Percentiles rank a stretch among this genome's conserved stretches.
phyloP scores from a whole-genome alignment of 257 asterid species.

The Ballota nigra region DNA sequence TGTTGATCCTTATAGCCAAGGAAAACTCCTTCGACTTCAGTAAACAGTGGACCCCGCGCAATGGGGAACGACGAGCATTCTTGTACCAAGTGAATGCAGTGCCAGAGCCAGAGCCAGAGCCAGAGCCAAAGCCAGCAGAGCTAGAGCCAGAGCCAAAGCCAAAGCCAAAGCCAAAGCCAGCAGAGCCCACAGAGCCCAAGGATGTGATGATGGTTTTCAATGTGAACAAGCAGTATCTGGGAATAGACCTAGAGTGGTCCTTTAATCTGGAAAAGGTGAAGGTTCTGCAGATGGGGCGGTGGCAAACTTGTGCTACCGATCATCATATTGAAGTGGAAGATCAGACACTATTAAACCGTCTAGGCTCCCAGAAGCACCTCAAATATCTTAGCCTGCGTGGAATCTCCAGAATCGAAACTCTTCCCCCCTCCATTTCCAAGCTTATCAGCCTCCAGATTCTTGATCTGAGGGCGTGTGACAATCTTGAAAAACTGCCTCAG shows the following conservation, averaged over 20 bases:
- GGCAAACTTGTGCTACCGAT: background rate
- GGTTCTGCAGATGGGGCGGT: slow-evolving; percentile 24
- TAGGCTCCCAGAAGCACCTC: slow-evolving; percentile 18
- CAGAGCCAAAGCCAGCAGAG: too few relatives aligned
- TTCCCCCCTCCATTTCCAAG: background rate
- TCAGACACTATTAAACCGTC: background rate
- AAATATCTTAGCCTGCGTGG: slow-evolving; percentile 17
- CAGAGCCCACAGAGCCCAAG: background rate
- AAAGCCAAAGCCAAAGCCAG: too few relatives aligned
- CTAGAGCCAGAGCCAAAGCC: too few relatives aligned
- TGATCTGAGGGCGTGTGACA: slow-evolving; percentile 17
- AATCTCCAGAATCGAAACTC: slow-evolving; percentile 14
- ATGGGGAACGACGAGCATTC: background rate
- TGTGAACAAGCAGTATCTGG: background rate
- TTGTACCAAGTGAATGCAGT: background rate
- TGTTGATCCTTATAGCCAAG: background rate
- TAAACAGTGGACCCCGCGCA: background rate
- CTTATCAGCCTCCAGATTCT: slow-evolving; percentile 7
- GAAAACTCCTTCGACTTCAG: background rate
- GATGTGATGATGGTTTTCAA: background rate
- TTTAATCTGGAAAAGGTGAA: background rate
- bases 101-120: too few relatives aligned
- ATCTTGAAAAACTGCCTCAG: background rate
- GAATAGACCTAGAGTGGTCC: background rate
- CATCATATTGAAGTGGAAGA: slow-evolving; percentile 13